These are phyloP conservation scores for Laetiporus sulphureus DNA, from an alignment of 1,284 basidiomycete genomes.

Conservation along the genomic window DNA sequence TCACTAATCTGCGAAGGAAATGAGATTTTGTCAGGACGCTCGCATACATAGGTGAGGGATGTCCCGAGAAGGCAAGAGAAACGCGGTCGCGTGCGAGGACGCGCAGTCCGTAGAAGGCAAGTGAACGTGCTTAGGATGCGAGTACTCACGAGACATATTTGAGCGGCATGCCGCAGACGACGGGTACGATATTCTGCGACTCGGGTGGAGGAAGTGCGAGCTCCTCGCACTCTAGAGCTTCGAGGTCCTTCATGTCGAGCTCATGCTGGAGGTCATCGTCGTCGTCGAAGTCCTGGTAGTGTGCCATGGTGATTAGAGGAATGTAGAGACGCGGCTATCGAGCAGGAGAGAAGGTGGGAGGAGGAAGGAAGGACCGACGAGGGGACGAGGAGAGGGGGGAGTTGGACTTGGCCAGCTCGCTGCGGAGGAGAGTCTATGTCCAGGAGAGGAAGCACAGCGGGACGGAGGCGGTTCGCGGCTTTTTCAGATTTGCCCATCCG, in stretches of 20 bases:
- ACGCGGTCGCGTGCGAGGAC: constrained; percentile 7
- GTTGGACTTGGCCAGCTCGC: constrained; percentile 21
- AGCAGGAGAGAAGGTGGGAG: constrained; percentile 11
- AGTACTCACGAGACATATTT: constrained; percentile 57
- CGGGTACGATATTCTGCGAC: constrained; percentile 35
- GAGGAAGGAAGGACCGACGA: background rate
- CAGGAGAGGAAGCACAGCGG: constrained; percentile 6
- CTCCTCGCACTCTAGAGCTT: constrained; percentile 40
- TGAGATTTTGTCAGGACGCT: constrained; percentile 2
- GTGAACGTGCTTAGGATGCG: constrained; percentile 26
- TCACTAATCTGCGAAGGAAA: constrained; percentile 59
- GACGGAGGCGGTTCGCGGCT: background rate
- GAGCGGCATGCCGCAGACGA: constrained; percentile 63
- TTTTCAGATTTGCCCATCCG: constrained; percentile 8
- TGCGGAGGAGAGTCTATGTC: too few relatives aligned
- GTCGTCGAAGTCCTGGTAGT: constrained; percentile 26
- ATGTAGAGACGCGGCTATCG: constrained; percentile 18
- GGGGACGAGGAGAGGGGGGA: constrained; percentile 4
- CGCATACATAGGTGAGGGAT: constrained; percentile 2
- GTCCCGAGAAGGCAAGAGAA: constrained; percentile 6
- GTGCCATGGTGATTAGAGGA: constrained; percentile 21
- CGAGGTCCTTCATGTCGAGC: constrained; percentile 24
- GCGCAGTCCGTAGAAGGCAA: too few relatives aligned
- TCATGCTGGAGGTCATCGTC: constrained; percentile 19
- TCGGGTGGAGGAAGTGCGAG: constrained; percentile 34